phyloP scores from a whole-genome alignment of 2,329 filamentous ascomycete species.

The Xylariaceae sp. region DNA sequence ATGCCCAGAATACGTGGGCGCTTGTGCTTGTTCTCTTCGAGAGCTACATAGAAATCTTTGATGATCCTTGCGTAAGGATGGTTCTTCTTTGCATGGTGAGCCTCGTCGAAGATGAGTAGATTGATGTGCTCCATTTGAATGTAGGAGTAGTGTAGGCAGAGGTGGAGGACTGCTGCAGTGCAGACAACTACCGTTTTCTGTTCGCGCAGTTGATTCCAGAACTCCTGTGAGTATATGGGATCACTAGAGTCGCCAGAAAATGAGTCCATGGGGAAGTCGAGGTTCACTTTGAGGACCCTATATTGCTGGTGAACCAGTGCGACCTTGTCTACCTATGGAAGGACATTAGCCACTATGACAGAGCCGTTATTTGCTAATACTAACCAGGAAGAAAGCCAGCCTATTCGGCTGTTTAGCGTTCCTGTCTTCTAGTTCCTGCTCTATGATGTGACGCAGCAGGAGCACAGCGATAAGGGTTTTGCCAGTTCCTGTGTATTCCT shows the following conservation, averaged over 20 bases:
- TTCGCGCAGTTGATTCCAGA: constrained; percentile 58
- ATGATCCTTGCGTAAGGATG: constrained; percentile 91
- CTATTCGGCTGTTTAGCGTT: constrained; percentile 63
- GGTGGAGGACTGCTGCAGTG: constrained; percentile 84
- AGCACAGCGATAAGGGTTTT: constrained; percentile 97
- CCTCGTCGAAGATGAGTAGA: constrained; percentile 92
- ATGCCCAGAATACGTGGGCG: constrained; percentile 88
- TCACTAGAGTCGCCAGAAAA: constrained; percentile 74
- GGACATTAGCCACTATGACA: constrained; percentile 12
- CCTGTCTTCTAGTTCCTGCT: constrained; percentile 76
- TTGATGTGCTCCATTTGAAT: constrained; percentile 84
- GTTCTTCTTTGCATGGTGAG: constrained; percentile 93
- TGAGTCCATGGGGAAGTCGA: constrained; percentile 75
- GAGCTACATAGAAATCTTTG: constrained; percentile 76
- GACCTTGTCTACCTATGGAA: constrained; percentile 76
- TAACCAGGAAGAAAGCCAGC: constrained; percentile 83
- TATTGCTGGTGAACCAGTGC: constrained; percentile 90
- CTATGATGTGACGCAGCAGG: constrained; percentile 76
- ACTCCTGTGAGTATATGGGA: constrained; percentile 48
- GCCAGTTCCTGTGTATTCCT: constrained; percentile 69
- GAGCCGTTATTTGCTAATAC: constrained; percentile 11
- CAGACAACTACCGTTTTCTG: constrained; percentile 87
- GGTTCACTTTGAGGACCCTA: constrained; percentile 78
- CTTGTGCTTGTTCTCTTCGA: constrained; percentile 48
- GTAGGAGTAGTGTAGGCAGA: constrained; percentile 79